A percentile compares a stretch with the other conserved stretches of the same genome.
These are phyloP conservation scores for Brettanomyces nanus DNA, from an alignment of 805 yeast species.

Conservation along the genomic window DNA sequence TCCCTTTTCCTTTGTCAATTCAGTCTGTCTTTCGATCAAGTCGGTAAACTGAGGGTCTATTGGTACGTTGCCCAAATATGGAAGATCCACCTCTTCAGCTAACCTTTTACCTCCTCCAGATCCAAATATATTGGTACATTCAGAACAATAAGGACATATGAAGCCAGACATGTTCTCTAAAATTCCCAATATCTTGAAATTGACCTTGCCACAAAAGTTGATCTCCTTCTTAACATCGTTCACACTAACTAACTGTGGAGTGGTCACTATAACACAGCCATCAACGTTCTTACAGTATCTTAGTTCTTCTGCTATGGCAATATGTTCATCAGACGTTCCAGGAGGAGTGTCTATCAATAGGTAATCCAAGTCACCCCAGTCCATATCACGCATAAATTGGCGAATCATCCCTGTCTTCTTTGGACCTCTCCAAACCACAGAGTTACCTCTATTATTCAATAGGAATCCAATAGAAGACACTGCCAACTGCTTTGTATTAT, in stretches of 20 bases:
- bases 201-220: conserved; percentile 83
- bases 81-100: conserved; percentile 53
- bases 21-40: conserved; percentile 74
- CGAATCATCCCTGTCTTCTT: conserved; percentile 96
- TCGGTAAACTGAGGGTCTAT: conserved; percentile 89
- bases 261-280: conserved; percentile 92
- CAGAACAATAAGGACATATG: conserved; percentile 88
- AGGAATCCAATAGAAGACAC: conserved; percentile 88
- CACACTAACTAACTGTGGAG: conserved; percentile 90
- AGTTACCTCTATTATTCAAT: conserved; percentile 72
- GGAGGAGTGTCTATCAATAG: conserved; percentile 95
- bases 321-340: conserved; percentile 97
- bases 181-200: conserved; percentile 71
- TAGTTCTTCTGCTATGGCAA: conserved; percentile 89
- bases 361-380: conserved; percentile 81
- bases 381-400: conserved; percentile 84
- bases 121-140: conserved; percentile 86
- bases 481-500: conserved; percentile 37
- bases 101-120: conserved; percentile 83
- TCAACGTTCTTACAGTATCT: conserved; percentile 60
- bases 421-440: conserved; percentile 98
- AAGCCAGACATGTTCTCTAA: conserved; percentile 97
- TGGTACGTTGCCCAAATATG: conserved; percentile 82
- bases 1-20: conserved; percentile 38
- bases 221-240: conserved; percentile 94